phyloP scores from a whole-genome alignment of 495 filamentous ascomycete genomes.

The Penicillium taxi region DNA sequence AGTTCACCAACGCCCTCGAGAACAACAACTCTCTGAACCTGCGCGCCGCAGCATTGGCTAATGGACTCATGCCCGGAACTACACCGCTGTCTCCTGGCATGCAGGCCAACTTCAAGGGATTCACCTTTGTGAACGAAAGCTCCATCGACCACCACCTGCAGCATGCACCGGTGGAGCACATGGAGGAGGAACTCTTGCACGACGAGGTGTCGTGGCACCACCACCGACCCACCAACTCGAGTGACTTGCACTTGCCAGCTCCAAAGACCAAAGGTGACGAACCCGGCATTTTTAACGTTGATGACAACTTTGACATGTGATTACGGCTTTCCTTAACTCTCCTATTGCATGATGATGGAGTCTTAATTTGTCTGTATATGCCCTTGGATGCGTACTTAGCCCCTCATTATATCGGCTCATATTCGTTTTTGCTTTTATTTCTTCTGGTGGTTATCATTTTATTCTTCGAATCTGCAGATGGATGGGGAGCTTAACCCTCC shows the following conservation, averaged over 20 bases:
- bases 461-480: no score
- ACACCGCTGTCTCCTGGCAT: slow-evolving; percentile 90
- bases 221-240: slow-evolving; percentile 34
- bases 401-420: no score
- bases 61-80: slow-evolving; percentile 62
- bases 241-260: slow-evolving; percentile 61
- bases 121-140: slow-evolving; percentile 97
- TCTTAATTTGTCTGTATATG: slow-evolving; percentile 40
- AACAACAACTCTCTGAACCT: slow-evolving; percentile 67
- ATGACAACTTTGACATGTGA: slow-evolving; percentile 64
- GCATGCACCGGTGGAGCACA: slow-evolving; percentile 50
- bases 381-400: slow-evolving; percentile 17
- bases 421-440: no score
- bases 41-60: slow-evolving; percentile 66
- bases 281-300: slow-evolving; percentile 60
- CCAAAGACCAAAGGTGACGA: slow-evolving; percentile 57
- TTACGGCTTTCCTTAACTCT: slow-evolving; percentile 25
- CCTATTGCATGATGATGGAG: slow-evolving; percentile 37
- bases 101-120: slow-evolving; percentile 96
- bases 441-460: no score
- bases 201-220: slow-evolving; percentile 53
- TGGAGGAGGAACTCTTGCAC: slow-evolving; percentile 69
- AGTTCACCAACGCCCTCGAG: slow-evolving; percentile 92
- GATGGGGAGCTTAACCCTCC: no score
- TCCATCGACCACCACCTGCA: slow-evolving; percentile 85